A percentile compares a stretch with the other conserved stretches of the same genome.
Conservation (phyloP, 1,284 basidiomycete genomes). For the Malassezia restricta region DNA sequence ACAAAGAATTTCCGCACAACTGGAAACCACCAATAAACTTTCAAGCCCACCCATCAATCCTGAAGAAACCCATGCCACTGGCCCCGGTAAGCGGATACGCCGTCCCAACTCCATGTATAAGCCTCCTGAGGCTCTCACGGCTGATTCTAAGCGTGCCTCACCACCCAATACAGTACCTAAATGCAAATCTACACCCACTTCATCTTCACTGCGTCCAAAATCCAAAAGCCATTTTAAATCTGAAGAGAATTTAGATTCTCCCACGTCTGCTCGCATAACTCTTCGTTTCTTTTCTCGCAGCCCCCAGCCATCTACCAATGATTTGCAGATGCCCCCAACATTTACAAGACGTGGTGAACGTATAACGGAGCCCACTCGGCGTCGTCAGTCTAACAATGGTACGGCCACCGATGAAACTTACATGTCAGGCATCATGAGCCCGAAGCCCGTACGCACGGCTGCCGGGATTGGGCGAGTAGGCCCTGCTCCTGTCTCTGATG, state of each 20-base stretch:
- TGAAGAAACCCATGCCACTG: neutral
- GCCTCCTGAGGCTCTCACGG: slow-evolving; percentile 28
- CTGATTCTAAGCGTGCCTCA: slow-evolving; percentile 15
- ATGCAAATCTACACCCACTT: neutral
- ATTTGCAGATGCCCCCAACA: slow-evolving; percentile 2
- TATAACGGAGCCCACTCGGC: slow-evolving; percentile 2
- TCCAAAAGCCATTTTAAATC: neutral
- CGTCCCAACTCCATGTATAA: slow-evolving; percentile 34
- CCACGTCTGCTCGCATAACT: neutral
- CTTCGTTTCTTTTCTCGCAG: neutral
- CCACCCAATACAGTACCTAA: neutral
- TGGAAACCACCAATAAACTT: neutral
- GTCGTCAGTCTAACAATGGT: neutral
- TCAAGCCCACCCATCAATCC: neutral
- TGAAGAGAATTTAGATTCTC: neutral
- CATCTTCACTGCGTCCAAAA: neutral
- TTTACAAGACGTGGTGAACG: slow-evolving; percentile 15
- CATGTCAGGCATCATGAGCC: slow-evolving; percentile 7
- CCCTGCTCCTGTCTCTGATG: neutral
- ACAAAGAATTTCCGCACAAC: neutral
- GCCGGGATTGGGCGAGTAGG: slow-evolving; percentile 7
- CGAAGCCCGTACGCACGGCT: slow-evolving; percentile 12
- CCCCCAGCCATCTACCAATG: neutral
- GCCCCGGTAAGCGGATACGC: slow-evolving; percentile 29
- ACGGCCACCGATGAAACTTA: too few relatives aligned